These are phyloP conservation scores for Cladosporium sphaerospermum DNA, from an alignment of 2,329 filamentous ascomycete genomes.

Conservation along the genomic window DNA sequence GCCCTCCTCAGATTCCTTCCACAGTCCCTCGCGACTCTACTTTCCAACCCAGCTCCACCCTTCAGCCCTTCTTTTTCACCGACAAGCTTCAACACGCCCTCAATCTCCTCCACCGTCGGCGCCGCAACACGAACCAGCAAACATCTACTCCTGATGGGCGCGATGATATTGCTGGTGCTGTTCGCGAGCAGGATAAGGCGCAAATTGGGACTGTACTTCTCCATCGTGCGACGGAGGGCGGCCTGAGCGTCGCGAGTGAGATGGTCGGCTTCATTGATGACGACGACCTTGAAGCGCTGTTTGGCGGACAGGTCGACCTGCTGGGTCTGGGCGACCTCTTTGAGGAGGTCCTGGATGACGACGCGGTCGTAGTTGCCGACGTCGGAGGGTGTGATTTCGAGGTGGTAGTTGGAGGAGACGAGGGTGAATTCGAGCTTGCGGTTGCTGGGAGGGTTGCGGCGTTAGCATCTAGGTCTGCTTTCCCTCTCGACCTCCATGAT, in stretches of 20 bases:
- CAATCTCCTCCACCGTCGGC: slow-evolving; percentile 80
- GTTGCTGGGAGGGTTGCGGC: slow-evolving; percentile 51
- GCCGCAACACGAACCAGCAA: slow-evolving; percentile 87
- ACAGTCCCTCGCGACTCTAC: slow-evolving; percentile 82
- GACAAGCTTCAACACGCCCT: slow-evolving; percentile 60
- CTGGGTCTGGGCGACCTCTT: slow-evolving; percentile 97
- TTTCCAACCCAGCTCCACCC: slow-evolving; percentile 67
- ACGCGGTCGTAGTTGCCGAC: slow-evolving; percentile 95
- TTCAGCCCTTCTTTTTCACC: slow-evolving; percentile 80
- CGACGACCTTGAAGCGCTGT: slow-evolving; percentile 95
- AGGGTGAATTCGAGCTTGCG: slow-evolving; percentile 99
- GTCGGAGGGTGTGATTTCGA: slow-evolving; percentile 96
- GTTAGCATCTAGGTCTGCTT: background rate
- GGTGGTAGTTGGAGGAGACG: slow-evolving; percentile 91
- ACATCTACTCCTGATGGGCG: slow-evolving; percentile 90
- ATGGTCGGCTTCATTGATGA: slow-evolving; percentile 98
- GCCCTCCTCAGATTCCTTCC: slow-evolving; percentile 85
- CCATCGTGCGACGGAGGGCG: slow-evolving; percentile 91
- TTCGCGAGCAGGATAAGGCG: slow-evolving; percentile 89
- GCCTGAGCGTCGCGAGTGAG: slow-evolving; percentile 92
- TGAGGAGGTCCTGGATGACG: slow-evolving; percentile 89
- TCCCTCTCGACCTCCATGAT: background rate
- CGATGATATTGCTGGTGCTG: slow-evolving; percentile 96
- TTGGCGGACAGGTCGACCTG: slow-evolving; percentile 91
- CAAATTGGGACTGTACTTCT: slow-evolving; percentile 96